phyloP scores from a whole-genome alignment of 306 rosid genomes.

The Ochetophila trinervis region DNA sequence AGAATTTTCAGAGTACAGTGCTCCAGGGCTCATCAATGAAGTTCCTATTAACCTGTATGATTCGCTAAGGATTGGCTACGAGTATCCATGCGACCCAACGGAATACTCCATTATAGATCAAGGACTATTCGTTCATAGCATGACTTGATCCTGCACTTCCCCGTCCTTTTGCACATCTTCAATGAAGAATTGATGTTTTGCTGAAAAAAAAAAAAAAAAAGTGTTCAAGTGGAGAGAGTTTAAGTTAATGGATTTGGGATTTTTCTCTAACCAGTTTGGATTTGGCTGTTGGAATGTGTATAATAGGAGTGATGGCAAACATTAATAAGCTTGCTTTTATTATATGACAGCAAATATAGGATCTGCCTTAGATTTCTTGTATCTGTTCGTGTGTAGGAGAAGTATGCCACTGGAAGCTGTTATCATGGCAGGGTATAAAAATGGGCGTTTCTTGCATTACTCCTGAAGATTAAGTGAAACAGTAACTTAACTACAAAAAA shows the following conservation, averaged over 20 bases:
- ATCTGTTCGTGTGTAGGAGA: neutral
- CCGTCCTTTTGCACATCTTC: slow-evolving; percentile 25
- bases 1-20: slow-evolving; percentile 53
- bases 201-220: slow-evolving; percentile 15
- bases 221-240: slow-evolving; percentile 27
- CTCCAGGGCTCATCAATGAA: slow-evolving; percentile 53
- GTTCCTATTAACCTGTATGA: slow-evolving; percentile 58
- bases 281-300: slow-evolving; percentile 54
- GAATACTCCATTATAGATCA: slow-evolving; percentile 68
- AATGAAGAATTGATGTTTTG: slow-evolving; percentile 34
- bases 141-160: slow-evolving; percentile 43
- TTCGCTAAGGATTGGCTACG: slow-evolving; percentile 40
- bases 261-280: slow-evolving; percentile 49
- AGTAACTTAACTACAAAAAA: too few relatives aligned
- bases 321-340: slow-evolving; percentile 42
- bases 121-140: slow-evolving; percentile 69
- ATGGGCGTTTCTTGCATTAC: neutral
- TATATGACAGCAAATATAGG: slow-evolving; percentile 3
- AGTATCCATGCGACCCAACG: slow-evolving; percentile 43
- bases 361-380: slow-evolving; percentile 20
- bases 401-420: neutral
- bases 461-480: neutral
- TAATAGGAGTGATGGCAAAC: slow-evolving; percentile 45
- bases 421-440: neutral
- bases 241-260: slow-evolving; percentile 41